A percentile compares a stretch with the other conserved stretches of the same genome.
These are phyloP conservation scores for Sechiopsis laciniata DNA, from an alignment of 306 rosid genomes.

Conservation along the genomic window DNA sequence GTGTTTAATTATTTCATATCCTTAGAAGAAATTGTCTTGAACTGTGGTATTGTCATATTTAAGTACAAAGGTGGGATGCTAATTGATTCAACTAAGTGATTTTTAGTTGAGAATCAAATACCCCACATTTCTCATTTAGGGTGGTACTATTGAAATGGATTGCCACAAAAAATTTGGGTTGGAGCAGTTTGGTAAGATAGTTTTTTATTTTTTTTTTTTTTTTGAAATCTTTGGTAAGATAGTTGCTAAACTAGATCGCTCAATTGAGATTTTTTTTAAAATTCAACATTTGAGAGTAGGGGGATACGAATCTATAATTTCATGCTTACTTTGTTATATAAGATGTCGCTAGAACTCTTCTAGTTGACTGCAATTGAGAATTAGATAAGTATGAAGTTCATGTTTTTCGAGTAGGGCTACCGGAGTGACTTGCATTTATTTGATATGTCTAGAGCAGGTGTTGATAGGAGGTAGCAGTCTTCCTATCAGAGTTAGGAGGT, in stretches of 20 bases:
- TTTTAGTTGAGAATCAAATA: neutral
- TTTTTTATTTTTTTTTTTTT: no score
- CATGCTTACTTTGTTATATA: no score
- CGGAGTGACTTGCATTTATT: conserved; percentile 17
- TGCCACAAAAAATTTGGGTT: neutral
- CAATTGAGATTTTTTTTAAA: neutral
- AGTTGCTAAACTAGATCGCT: neutral
- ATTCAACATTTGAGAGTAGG: no score
- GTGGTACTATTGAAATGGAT: neutral
- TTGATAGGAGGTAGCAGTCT: conserved; percentile 53
- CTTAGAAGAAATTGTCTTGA: neutral
- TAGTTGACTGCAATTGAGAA: no score
- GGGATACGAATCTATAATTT: no score
- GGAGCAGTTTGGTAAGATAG: conserved; percentile 4
- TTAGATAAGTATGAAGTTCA: neutral
- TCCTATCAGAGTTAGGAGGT: conserved; percentile 28
- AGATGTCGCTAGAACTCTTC: no score
- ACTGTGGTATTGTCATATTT: neutral
- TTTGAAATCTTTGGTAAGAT: no score
- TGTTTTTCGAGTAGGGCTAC: neutral
- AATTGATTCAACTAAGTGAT: neutral
- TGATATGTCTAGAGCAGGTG: conserved; percentile 39
- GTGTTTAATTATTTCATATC: conserved; percentile 3
- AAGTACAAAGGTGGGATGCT: neutral
- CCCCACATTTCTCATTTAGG: neutral